Base-by-base conservation (phyloP, 2,329 filamentous ascomycete species). In the Claviceps africana region DNA sequence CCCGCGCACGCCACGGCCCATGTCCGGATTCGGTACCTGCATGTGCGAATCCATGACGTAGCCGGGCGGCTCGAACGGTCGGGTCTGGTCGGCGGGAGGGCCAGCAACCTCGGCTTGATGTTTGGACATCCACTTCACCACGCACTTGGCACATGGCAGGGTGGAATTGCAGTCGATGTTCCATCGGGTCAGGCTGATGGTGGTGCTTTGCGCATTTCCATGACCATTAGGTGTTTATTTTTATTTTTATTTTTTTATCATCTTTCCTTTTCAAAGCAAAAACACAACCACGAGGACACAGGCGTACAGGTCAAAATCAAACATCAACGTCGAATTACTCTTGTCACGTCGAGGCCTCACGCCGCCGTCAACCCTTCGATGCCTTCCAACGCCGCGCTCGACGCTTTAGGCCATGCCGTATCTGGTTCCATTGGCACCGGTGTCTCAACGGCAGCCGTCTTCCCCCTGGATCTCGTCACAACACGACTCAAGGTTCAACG, bases 401-500 rank as follows among this genome's bases (percentile, higher is more conserved):
- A 86, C 48, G 86, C 88, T 35, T 72, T 95, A 9, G 85, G 87
- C 45, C 88, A 95, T 71, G 89, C 87, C 51, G 67, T 87, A 33
- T 88, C 88, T 4, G 89, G 89, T 50, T 85, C 87, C 5, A 72
- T 82, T 0, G 88, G 88, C 37, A 85, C 87, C 0, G 85, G 86
- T 17, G 76, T 91, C 54, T 86, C 88, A 11, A 91, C 90, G 59
- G 75, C 88, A 47, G 69, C 82, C 51, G 82, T 87, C 6, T 94
- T 95, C 64, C 90, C 89, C 1, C 77, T 95, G 53, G 85, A 88
- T 60, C 77, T 94, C 44, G 80, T 93, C 56, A 84, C 88, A 52
- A 89, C 88, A 28, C 80, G 88, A 30, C 76, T 95, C 47, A 88
- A 94, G 67, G 85, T 88, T 3, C 87, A 93, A 69, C 77, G 77